A percentile compares a stretch with the other conserved stretches of the same genome.
Evolutionary conservation across 2,329 filamentous ascomycete genomes (phyloP).

Genomic region (Colletotrichum phormii): DNA sequence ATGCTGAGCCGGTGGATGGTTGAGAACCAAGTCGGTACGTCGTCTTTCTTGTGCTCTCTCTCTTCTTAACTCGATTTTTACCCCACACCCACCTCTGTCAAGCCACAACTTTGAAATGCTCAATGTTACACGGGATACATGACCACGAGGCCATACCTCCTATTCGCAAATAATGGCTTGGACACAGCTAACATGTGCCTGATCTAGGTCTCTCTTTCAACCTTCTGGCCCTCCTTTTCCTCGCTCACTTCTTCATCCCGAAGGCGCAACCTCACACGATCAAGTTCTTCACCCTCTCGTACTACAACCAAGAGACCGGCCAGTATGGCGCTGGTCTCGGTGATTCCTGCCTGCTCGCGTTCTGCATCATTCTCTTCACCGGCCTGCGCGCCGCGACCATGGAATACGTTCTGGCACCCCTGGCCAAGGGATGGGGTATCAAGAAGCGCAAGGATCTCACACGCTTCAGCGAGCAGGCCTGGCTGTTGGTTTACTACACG

Average conservation of each 20-base stretch:
- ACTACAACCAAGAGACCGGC: slow-evolving; percentile 77
- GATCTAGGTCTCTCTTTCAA: slow-evolving; percentile 81
- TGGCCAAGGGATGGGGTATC: slow-evolving; percentile 80
- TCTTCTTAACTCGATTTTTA: neutral
- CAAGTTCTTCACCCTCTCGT: slow-evolving; percentile 90
- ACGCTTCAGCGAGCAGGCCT: slow-evolving; percentile 94
- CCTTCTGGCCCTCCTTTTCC: slow-evolving; percentile 82
- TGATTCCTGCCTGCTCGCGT: slow-evolving; percentile 81
- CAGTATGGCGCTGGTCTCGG: slow-evolving; percentile 82
- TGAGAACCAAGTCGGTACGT: slow-evolving; percentile 82
- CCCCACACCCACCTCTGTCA: neutral
- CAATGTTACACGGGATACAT: slow-evolving; percentile 16
- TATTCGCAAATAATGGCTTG: neutral
- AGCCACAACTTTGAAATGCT: slow-evolving; percentile 14
- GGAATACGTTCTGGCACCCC: slow-evolving; percentile 86
- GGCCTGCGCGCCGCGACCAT: slow-evolving; percentile 86
- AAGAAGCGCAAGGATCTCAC: slow-evolving; percentile 80
- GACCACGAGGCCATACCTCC: neutral
- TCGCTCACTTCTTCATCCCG: slow-evolving; percentile 86
- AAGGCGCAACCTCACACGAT: slow-evolving; percentile 81
- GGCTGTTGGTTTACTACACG: slow-evolving; percentile 86
- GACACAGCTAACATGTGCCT: slow-evolving; percentile 39
- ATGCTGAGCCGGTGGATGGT: slow-evolving; percentile 77
- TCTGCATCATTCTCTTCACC: slow-evolving; percentile 87
- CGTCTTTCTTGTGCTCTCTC: slow-evolving; percentile 33